Evolutionary conservation across 208 protist species (phyloP), one percentile per base, ranked within the genome.

Genomic region (Spongospora subterranea): DNA sequence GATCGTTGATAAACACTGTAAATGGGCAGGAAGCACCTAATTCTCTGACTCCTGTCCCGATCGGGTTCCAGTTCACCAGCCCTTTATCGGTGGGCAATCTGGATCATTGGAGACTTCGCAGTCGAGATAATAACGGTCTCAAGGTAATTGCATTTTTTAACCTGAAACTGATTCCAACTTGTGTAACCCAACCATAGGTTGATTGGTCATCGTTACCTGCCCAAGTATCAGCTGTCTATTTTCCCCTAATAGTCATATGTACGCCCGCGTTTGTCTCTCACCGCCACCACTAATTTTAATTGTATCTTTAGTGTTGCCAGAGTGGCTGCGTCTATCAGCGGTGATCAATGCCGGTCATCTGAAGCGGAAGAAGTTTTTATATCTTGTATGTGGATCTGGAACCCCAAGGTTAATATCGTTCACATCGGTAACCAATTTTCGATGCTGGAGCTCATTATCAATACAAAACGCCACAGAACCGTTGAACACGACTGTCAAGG

Each of bases 281-380:
- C n/a, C 71, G 71, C 17, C 71, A n/a, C 71, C n/a, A 17, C 35
- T 35, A 43, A 20, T 40, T n/a, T 39, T 35, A 39, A 13, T 40
- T n/a, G 35, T 6, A 6, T 35, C 6, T 43, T 13, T 82, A 82
- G 71, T 82, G n/a, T 45, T 82, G 13, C 71, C 71, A 20, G 40
- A 6, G n/a, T 82, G 71, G 71, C n/a, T 82, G 35, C 35, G 35
- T 43, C 17, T 82, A 6, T 82, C 71, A 45, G 40, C n/a, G n/a
- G n/a, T 82, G 6, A 82, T n/a, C 35, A n/a, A 45, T 39, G n/a
- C n/a, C 6, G 71, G 17, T n/a, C 13, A n/a, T 43, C 6, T 43
- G 11, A 43, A 82, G 17, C 6, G 71, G 40, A 82, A 35, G 71
- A 82, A 82, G n/a, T 82, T 82, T 82, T 13, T 82, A 17, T 82